Evolutionary conservation across 1,139 yeast genomes (phyloP), one percentile per base, ranked within the genome.

Genomic region (Ashbya aceris): DNA sequence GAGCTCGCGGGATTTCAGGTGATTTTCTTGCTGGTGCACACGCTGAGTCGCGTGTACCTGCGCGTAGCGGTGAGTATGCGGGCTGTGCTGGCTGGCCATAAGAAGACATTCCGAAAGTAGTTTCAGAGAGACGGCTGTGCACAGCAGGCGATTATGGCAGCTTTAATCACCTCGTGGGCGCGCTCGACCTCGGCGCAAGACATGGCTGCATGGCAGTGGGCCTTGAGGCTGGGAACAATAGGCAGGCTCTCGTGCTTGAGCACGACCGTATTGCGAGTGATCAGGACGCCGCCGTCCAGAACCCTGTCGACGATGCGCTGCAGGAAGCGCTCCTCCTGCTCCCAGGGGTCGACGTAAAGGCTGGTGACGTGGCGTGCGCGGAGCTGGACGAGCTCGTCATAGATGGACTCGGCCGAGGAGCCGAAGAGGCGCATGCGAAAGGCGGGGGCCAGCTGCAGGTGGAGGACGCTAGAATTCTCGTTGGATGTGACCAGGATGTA

Each of bases 211-310:
- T 76, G 81, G 40, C 83, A 63, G 51, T 74, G 70, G 10, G 87
- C 58, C 52, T 80, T 72, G 53, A 89, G 69, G 50, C 83, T 82
- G 27, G 93, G 95, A 40, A 76, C 73, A 36, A 84, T 70, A 3
- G 95, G 93, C 49, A 84, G 71, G 44, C 78, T 66, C 58, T 89
- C 96, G 55, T 82, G 94, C 50, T 76, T 79, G 44, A 80, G 68
- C 12, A 86, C 71, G 46, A 77, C 71, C 48, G 82, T 80, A 11
- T 84, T 72, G 57, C 95, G 77, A 10, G 89, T 70, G 40, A 87
- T 69, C 48, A 86, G 70, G 12, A 83, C 72, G 34, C 76, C 73
- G 33, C 71, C 68, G n/a, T 68, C 61, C 44, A 79, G 67, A 7
- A 76, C 67, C 27, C 63, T 58, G 53, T 83, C 81, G 29, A 82